Conservation (phyloP, 305 asterid genomes). For the Rubia peregrina region DNA sequence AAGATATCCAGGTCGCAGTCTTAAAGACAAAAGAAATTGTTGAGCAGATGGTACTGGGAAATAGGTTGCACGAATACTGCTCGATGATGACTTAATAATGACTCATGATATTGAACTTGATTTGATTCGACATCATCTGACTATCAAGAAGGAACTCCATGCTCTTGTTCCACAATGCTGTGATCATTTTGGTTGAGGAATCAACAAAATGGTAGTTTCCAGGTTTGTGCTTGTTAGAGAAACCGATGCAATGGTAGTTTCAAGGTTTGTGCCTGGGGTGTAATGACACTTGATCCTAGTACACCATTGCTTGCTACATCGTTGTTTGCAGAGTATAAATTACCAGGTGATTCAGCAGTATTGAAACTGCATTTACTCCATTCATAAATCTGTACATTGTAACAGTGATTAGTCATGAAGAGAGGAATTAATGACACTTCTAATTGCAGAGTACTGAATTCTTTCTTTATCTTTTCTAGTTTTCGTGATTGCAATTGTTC, state of each 20-base stretch:
- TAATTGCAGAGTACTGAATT: not conserved
- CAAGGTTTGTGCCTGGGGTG: not conserved
- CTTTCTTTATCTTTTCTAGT: not conserved
- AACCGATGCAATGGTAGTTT: too few species aligned
- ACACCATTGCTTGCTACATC: not conserved
- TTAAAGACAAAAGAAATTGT: constrained; percentile 54
- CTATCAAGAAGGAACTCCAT: not conserved
- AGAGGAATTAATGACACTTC: not conserved
- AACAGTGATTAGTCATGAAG: not conserved
- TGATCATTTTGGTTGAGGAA: too few species aligned
- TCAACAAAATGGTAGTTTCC: not conserved
- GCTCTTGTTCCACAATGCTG: not conserved
- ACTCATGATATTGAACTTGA: too few species aligned
- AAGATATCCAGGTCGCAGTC: constrained; percentile 40
- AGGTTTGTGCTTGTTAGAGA: not conserved
- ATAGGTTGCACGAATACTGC: constrained; percentile 9
- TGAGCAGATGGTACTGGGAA: constrained; percentile 19
- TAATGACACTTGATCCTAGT: not conserved
- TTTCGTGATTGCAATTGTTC: not conserved
- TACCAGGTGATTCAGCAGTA: not conserved
- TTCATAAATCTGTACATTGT: not conserved
- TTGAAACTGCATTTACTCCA: not conserved
- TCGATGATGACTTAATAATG: not conserved
- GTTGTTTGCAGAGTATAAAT: not conserved
- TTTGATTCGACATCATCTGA: not conserved